These are phyloP conservation scores for Saxophila tyrrhenica DNA, from an alignment of 495 filamentous ascomycete species.

Conservation along the genomic window DNA sequence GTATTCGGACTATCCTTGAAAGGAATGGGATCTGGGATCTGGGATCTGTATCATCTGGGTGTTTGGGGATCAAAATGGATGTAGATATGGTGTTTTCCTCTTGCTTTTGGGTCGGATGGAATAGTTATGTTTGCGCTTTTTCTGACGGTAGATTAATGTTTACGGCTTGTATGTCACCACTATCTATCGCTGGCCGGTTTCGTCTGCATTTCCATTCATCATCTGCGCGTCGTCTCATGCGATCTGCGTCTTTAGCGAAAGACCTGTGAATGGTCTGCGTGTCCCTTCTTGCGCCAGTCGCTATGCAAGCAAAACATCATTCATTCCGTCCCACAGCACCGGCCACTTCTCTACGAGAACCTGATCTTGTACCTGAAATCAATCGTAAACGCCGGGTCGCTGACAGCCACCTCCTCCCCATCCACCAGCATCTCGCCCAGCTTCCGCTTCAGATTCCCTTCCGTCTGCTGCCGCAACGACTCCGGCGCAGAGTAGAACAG, in stretches of 20 bases:
- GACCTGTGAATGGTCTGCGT: neutral
- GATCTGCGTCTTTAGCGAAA: neutral
- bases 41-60: neutral
- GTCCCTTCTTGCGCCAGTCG: neutral
- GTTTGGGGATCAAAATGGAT: neutral
- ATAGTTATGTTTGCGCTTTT: neutral
- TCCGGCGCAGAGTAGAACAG: conserved; percentile 82
- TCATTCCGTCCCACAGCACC: neutral
- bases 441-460: conserved; percentile 69
- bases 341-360: conserved; percentile 35
- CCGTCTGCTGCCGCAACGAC: conserved; percentile 67
- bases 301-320: neutral
- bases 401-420: conserved; percentile 68
- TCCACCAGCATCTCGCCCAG: conserved; percentile 51
- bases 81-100: neutral
- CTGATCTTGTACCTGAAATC: conserved; percentile 40
- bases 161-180: neutral
- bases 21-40: too few species aligned
- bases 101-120: neutral
- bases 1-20: conserved; percentile 12
- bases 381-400: conserved; percentile 63
- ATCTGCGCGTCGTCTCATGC: neutral
- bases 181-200: neutral
- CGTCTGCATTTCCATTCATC: neutral
- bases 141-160: neutral